Base-by-base conservation (phyloP, 768 basidiomycete genomes). In the Naganishia randhawae region DNA sequence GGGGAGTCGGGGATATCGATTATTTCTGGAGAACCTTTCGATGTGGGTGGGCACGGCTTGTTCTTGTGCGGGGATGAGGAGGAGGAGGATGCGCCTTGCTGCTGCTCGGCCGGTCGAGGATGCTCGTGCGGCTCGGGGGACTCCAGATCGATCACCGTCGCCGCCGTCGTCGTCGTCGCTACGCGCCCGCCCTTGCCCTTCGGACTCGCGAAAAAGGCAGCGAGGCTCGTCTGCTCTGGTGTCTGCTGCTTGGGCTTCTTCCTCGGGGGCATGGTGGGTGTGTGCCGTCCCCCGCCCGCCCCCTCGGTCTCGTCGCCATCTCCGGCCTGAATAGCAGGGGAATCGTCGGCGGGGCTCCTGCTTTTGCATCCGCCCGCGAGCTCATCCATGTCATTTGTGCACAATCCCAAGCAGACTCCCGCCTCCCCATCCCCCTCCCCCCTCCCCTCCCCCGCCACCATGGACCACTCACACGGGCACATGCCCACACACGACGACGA, bases 391-490 rank as follows among this genome's bases (percentile, higher is more conserved):
- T n/a, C n/a, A n/a, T n/a, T n/a, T n/a, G n/a, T n/a, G n/a, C n/a
- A n/a, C n/a, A n/a, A n/a, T n/a, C n/a, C n/a, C n/a, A n/a, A n/a
- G 19, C n/a, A 19, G 8, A n/a, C 19, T 25, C 8, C 50, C n/a
- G 9, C 25, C 50, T 50, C 25, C 9, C 10, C 25, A 19, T 50
- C 50, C 50, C n/a, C 51, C 7, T 27, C 51, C 11, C 25, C 13
- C 27, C 51, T 11, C 6, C 19, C 51, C 51, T 29, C 9, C 29
- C 45, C 31, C 29, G 48, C 16, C 14, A 42, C 63, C 48, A 52
- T 66, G 37, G 65, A 67, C 39, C 41, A 45, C 45, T 48, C 42
- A 32, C 25, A 67, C 22, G 14, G 55, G 66, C 54, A 45, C 50
- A 41, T 29, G 14, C 57, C 37, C 10, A 3, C 33, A 37, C 41